Base-by-base conservation (phyloP, 805 yeast species). In the Clavispora carvajalis region DNA sequence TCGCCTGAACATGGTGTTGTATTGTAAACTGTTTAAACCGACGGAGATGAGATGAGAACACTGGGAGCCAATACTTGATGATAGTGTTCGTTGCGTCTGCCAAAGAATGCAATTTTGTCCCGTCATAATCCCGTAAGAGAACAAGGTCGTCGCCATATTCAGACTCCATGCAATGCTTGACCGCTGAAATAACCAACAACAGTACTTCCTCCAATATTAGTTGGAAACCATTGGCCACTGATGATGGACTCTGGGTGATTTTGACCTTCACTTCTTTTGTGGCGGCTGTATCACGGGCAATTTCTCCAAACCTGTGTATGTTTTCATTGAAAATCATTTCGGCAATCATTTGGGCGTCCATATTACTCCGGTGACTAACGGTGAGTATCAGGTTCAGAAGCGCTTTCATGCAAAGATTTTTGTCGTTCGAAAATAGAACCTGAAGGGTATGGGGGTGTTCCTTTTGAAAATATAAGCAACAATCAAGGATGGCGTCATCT, bases 401-500 rank as follows among this genome's bases (percentile, higher is more conserved):
- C 0, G 96, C 95, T 58, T 84, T 85, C 46, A 77, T 59, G 58
- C 96, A 87, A 7, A 90, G 67, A 55, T 89, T 90, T 50, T 80
- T 83, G 58, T 90, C 97, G 56, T 90, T 85, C 0, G 96, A 82
- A 44, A 89, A 53, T 19, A 86, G 58, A 2, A 89, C 72, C 7
- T 82, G 83, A 17, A 69, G 50, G 9, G 59, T 51, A 4, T 59
- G 50, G 3, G 58, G 51, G 37, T 57, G 48, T 11, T 61, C 59
- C 10, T 64, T 59, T 44, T 74, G 69, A 42, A 82, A 79, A 54
- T 74, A 88, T 19, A 83, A 53, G 51, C 95, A 84, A 57, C 96
- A 88, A 58, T 90, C 96, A 31, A 89, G 61, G 45, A 90, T 89
- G 0, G 95, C 74, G 53, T 89, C 95, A 59, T 90, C 97, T 43